phyloP scores from a whole-genome alignment of 106 monocot species.

The Alisma plantagoaquatica region DNA sequence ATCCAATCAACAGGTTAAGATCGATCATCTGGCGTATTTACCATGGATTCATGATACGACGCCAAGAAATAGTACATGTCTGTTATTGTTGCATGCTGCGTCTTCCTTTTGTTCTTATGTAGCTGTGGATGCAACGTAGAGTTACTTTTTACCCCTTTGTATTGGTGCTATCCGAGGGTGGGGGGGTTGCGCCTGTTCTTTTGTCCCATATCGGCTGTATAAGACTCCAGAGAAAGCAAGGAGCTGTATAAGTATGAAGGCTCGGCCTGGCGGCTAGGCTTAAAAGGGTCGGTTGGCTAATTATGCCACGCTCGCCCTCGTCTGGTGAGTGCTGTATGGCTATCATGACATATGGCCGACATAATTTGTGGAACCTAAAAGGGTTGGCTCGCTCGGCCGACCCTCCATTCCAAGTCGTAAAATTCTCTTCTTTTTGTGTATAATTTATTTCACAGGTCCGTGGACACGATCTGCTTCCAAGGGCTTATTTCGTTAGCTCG shows the following conservation, averaged over 20 bases:
- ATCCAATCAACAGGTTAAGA: too few relatives aligned
- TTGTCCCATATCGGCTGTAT: conserved; percentile 32
- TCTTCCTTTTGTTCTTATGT: too few relatives aligned
- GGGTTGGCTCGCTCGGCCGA: conserved; percentile 98
- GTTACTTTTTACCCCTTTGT: too few relatives aligned
- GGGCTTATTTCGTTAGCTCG: too few relatives aligned
- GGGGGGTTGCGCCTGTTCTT: not conserved
- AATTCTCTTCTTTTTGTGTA: not conserved
- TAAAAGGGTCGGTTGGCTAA: conserved; percentile 99
- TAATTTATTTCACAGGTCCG: too few relatives aligned
- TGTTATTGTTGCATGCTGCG: too few relatives aligned
- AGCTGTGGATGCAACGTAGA: too few relatives aligned
- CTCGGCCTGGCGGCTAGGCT: rapidly evolving
- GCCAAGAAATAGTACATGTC: too few relatives aligned
- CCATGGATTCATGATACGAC: too few relatives aligned
- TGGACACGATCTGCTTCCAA: too few relatives aligned
- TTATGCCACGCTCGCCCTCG: conserved; percentile 71
- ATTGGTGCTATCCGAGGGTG: too few relatives aligned
- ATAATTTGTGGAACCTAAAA: conserved; percentile 60
- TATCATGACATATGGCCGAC: conserved; percentile 99
- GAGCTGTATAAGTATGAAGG: not conserved
- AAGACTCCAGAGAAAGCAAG: not conserved
- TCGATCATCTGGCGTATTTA: too few relatives aligned
- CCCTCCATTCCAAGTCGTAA: conserved; percentile 23
- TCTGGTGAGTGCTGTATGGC: conserved; percentile 86